Percentiles rank a stretch among this genome's conserved stretches.
Conservation (phyloP, 2,329 filamentous ascomycete species). For the Phialemonium atrogriseum region DNA sequence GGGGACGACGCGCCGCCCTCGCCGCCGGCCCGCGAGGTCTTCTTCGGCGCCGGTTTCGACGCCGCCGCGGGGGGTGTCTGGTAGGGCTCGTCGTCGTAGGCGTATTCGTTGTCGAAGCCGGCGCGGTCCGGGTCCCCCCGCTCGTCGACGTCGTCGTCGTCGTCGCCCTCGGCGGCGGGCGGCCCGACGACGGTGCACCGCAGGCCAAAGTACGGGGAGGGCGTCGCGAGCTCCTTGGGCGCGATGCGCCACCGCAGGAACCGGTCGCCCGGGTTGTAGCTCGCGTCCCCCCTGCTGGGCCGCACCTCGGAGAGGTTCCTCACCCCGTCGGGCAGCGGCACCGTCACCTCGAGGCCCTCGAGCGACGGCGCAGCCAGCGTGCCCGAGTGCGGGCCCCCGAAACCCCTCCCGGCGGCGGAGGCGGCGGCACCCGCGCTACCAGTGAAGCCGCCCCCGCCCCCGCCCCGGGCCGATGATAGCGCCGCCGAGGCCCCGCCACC, state of each 20-base stretch:
- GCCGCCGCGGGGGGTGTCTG: slow-evolving; percentile 34
- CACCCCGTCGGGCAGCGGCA: slow-evolving; percentile 72
- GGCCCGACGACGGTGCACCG: slow-evolving; percentile 73
- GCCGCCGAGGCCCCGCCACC: no score
- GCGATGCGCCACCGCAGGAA: slow-evolving; percentile 77
- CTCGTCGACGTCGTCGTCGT: slow-evolving; percentile 39
- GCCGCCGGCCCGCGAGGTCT: slow-evolving; percentile 15
- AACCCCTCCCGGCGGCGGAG: slow-evolving; percentile 28
- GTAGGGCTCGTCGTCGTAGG: slow-evolving; percentile 47
- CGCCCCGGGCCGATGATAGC: no score
- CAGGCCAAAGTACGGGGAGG: slow-evolving; percentile 62
- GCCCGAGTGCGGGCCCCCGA: slow-evolving; percentile 40
- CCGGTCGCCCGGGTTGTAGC: slow-evolving; percentile 65
- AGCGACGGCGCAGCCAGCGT: slow-evolving; percentile 53
- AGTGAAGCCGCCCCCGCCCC: slow-evolving; percentile 12
- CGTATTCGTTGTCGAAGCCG: slow-evolving; percentile 40
- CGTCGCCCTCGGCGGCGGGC: slow-evolving; percentile 35
- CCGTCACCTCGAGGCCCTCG: slow-evolving; percentile 68
- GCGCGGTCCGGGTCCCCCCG: slow-evolving; percentile 41
- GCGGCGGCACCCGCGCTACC: slow-evolving; percentile 33
- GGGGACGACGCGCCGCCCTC: slow-evolving; percentile 18
- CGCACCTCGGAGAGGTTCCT: slow-evolving; percentile 78
- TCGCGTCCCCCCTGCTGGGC: slow-evolving; percentile 73
- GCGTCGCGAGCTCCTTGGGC: slow-evolving; percentile 63
- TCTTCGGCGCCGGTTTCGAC: slow-evolving; percentile 19